Percentiles rank a stretch among this genome's conserved stretches.
Evolutionary conservation across 2,329 filamentous ascomycete species (phyloP).

Genomic region (Aulographum hederae): DNA sequence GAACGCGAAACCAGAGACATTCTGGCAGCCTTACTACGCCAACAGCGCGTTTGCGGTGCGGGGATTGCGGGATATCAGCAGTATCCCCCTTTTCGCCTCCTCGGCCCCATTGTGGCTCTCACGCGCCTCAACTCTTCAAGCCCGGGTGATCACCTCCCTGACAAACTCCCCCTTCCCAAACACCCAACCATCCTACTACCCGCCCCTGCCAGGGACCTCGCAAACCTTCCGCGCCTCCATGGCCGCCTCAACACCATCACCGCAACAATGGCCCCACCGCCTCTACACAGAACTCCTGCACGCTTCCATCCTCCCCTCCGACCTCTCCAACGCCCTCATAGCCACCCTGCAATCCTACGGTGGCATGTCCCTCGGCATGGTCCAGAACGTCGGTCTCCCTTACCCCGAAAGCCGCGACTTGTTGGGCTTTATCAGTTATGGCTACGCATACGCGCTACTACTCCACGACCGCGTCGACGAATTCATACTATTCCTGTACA

Average conservation of each 20-base stretch:
- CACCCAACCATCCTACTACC: too few relatives aligned
- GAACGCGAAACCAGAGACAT: slow-evolving; percentile 1
- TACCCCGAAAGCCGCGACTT: slow-evolving; percentile 1
- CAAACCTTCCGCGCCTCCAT: too few relatives aligned
- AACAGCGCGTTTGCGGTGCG: slow-evolving; percentile 3
- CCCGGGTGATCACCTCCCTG: too few relatives aligned
- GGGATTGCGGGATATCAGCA: slow-evolving; percentile 3
- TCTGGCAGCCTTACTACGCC: slow-evolving; percentile 3
- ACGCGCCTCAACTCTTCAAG: too few relatives aligned
- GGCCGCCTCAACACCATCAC: too few relatives aligned
- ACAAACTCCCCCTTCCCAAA: too few relatives aligned
- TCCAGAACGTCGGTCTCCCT: slow-evolving; percentile 2
- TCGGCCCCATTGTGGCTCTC: too few relatives aligned
- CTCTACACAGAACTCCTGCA: slow-evolving; percentile 4
- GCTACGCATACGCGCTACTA: slow-evolving; percentile 2
- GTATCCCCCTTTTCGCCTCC: too few relatives aligned
- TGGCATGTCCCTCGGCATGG: slow-evolving; percentile 2
- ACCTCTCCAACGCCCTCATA: slow-evolving; percentile 1
- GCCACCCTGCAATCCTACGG: slow-evolving; percentile 3
- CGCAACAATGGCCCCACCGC: slow-evolving; percentile 4
- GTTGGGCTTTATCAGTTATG: slow-evolving; percentile 3
- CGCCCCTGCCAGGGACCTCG: too few relatives aligned
- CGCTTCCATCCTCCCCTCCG: slow-evolving; percentile 2
- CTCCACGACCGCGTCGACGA: slow-evolving; percentile 2
- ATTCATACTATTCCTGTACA: slow-evolving; percentile 4